phyloP scores from a whole-genome alignment of 768 basidiomycete species.

The Ramaria sp. region DNA sequence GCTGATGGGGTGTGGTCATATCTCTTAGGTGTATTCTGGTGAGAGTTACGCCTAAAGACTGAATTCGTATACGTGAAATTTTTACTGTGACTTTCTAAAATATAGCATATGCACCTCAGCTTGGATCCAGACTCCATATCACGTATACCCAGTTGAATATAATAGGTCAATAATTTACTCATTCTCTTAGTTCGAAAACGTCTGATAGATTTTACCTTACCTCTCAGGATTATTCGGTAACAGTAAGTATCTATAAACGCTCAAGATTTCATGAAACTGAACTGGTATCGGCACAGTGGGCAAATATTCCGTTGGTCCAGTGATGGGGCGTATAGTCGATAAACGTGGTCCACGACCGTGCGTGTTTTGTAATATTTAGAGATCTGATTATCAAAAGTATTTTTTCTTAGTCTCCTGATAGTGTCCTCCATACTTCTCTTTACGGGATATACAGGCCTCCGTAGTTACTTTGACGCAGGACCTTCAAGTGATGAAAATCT shows the following conservation, averaged over 20 bases:
- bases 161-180: constrained; percentile 31
- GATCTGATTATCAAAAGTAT: not conserved
- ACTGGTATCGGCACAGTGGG: constrained; percentile 38
- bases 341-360: constrained; percentile 48
- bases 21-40: constrained; percentile 29
- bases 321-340: constrained; percentile 77
- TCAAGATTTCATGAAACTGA: not conserved
- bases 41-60: constrained; percentile 6
- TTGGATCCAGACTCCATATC: constrained; percentile 64
- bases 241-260: constrained; percentile 29
- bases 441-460: constrained; percentile 66
- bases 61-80: not conserved
- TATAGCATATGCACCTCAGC: constrained; percentile 77
- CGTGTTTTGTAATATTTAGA: constrained; percentile 5
- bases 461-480: constrained; percentile 50
- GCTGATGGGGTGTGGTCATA: not conserved
- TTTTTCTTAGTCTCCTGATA: constrained; percentile 36
- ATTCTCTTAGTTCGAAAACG: not conserved
- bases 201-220: not conserved
- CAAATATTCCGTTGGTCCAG: constrained; percentile 63
- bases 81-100: not conserved
- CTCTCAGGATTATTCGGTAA: constrained; percentile 43
- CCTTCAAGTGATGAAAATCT: constrained; percentile 20
- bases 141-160: constrained; percentile 76
- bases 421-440: constrained; percentile 50